Evolutionary conservation across 2,329 filamentous ascomycete species (phyloP), one percentile per base, ranked within the genome.

Genomic region (Sporothrix variecibatus): DNA sequence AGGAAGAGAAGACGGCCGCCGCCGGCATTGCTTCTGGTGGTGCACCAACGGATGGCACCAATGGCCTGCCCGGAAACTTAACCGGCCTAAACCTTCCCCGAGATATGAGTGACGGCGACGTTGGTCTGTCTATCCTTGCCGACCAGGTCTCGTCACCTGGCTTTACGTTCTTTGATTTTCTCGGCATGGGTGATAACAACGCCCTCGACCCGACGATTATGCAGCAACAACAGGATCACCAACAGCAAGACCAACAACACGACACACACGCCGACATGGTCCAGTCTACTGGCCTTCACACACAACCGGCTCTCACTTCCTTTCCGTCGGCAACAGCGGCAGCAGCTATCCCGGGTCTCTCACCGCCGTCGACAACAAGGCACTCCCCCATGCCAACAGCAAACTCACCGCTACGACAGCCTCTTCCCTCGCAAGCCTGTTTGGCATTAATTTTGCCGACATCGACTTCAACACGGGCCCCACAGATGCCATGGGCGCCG

Each of bases 151-250:
- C 77, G 12, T 72, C 72, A 5, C 74, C 72, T 79, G 80, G 75
- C 72, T 82, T 38, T 12, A 65, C 72, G 5, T 71, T 73, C 46
- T 74, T 74, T 67, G 83, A 84, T 75, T 76, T 86, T 28, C 75
- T 84, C 6, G 80, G 72, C 43, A 40, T 67, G 20, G 46, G 67
- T 31, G 72, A 71, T 23, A 28, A 8, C 70, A 64, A 38, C 34
- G 34, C 11, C n/a, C 34, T 71, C 34, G 34, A 71, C 12, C 51
- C 40, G 23, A 31, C 17, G 3, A 56, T 62, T 12, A 28, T 58
- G 20, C 58, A 64, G 17, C 71, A 40, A 20, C 60, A 46, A 12
- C 51, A 60, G 7, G 31, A 60, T 3, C 70, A 23, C 9, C 53
- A 31, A 26, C 38, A 62, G 38, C 69, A 72, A n/a, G 28, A n/a